These are phyloP conservation scores for Royoungia palumana DNA, from an alignment of 768 basidiomycete species.

Conservation along the genomic window DNA sequence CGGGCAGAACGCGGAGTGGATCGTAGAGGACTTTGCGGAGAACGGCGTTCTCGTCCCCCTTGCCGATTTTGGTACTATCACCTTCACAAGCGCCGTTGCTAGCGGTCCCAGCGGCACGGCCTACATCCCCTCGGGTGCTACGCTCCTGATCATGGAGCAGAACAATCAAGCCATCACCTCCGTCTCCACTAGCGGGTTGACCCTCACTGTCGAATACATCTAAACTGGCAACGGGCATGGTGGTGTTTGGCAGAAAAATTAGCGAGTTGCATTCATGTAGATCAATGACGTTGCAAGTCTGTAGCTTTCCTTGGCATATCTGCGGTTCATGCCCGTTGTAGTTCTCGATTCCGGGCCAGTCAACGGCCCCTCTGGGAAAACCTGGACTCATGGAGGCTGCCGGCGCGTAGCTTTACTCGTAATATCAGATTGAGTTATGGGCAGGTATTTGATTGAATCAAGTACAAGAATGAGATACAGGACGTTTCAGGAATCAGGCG, in stretches of 20 bases:
- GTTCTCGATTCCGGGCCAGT: too few relatives aligned
- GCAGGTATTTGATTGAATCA: too few relatives aligned
- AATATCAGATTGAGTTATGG: too few relatives aligned
- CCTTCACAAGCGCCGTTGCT: not conserved
- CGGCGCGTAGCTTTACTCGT: too few relatives aligned
- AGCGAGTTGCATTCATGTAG: not conserved
- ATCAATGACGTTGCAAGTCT: not conserved
- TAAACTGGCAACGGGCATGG: not conserved
- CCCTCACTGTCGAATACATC: not conserved
- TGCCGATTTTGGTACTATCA: conserved; percentile 2
- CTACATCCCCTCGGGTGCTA: not conserved
- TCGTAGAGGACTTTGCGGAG: not conserved
- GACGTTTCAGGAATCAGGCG: too few relatives aligned
- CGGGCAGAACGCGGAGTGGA: not conserved
- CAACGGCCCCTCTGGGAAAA: too few relatives aligned
- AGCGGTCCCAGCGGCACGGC: not conserved
- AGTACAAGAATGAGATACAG: too few relatives aligned
- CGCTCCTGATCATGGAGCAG: not conserved
- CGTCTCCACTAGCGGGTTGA: not conserved
- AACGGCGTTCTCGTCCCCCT: not conserved
- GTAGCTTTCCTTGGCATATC: not conserved
- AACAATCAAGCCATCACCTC: not conserved
- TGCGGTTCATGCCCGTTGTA: not conserved
- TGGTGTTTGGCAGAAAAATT: not conserved
- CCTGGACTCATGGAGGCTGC: too few relatives aligned